Conservation (phyloP, 164 flowering plant species). For the Annona squamosa region DNA sequence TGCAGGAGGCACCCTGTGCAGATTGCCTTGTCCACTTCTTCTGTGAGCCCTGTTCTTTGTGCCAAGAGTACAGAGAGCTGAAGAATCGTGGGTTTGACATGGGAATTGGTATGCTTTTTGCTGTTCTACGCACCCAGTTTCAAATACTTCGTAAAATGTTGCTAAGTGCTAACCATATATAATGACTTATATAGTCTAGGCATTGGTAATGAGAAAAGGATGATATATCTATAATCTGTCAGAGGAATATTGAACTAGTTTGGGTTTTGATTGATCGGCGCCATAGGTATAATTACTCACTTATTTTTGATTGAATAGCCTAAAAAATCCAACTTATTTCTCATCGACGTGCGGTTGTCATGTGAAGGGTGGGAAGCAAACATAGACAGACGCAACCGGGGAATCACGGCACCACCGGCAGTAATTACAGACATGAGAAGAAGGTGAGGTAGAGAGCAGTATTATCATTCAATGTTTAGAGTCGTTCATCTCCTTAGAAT, state of each 20-base stretch:
- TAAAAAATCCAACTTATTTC: neutral
- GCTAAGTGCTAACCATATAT: no score
- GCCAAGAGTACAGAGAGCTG: slow-evolving; percentile 55
- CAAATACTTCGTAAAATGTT: no score
- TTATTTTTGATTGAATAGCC: no score
- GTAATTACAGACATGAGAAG: neutral
- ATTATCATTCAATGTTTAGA: neutral
- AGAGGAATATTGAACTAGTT: no score
- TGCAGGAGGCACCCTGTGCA: slow-evolving; percentile 33
- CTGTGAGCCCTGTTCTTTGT: slow-evolving; percentile 44
- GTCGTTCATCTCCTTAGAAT: neutral
- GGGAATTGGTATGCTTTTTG: slow-evolving; percentile 11
- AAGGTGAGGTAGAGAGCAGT: neutral
- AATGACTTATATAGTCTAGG: no score
- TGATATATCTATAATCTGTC: no score
- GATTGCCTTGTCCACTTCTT: slow-evolving; percentile 46
- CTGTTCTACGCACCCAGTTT: neutral
- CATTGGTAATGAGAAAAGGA: no score
- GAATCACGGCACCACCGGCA: neutral
- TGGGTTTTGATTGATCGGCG: no score
- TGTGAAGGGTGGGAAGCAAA: slow-evolving; percentile 4
- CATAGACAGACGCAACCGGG: slow-evolving; percentile 1
- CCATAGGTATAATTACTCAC: no score
- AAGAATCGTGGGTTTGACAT: slow-evolving; percentile 36
- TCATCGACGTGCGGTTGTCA: neutral